Percentiles rank a stretch among this genome's conserved stretches.
Evolutionary conservation across 202 grass and related monocot species (phyloP).

Genomic region (Setaria italica): DNA sequence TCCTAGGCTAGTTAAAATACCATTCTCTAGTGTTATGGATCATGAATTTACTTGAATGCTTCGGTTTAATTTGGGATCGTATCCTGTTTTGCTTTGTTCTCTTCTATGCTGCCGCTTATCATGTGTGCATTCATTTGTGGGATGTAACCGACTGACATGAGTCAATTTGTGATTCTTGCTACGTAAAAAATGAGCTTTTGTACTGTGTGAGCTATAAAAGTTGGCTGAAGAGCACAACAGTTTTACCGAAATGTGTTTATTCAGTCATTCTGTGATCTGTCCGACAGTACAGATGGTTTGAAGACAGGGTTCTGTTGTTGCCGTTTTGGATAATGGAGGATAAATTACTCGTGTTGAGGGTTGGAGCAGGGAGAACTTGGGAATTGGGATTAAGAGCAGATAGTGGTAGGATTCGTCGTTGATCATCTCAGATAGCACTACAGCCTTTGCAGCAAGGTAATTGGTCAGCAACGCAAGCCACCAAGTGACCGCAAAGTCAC

Average conservation of each 20-base stretch:
- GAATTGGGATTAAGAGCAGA: background rate
- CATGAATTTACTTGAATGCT: slow-evolving; percentile 50
- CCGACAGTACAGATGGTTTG: background rate
- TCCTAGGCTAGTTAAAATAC: slow-evolving; percentile 53
- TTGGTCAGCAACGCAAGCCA: too few relatives aligned
- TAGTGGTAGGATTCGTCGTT: background rate
- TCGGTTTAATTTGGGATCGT: slow-evolving; percentile 51
- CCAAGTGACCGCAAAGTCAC: too few relatives aligned
- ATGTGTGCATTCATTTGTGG: background rate
- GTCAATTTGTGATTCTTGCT: background rate
- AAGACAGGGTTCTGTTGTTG: too few relatives aligned
- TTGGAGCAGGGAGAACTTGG: background rate
- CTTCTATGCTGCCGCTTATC: background rate
- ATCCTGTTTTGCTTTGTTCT: background rate
- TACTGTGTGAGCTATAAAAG: background rate
- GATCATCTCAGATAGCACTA: background rate
- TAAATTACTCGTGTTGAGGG: background rate
- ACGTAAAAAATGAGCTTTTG: background rate
- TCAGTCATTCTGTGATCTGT: background rate
- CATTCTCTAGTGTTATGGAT: slow-evolving; percentile 36
- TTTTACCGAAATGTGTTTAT: background rate
- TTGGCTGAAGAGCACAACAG: background rate
- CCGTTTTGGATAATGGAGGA: background rate
- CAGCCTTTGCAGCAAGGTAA: too few relatives aligned
- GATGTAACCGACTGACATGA: background rate